Base-by-base conservation (phyloP, 2,329 filamentous ascomycete species). In the Chalaropsis thielavioides region DNA sequence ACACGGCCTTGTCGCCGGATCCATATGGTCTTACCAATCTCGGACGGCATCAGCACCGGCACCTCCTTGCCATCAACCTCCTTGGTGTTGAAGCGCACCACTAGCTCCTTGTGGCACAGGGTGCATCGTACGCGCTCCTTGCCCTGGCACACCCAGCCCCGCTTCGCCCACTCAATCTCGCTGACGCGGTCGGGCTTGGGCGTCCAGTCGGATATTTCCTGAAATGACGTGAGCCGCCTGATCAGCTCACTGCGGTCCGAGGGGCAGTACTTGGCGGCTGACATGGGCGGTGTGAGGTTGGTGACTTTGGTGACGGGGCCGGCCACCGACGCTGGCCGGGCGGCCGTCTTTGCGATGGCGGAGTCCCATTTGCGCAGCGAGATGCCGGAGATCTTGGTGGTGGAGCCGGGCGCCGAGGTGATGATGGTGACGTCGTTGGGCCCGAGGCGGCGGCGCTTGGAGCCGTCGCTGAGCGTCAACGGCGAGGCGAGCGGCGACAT, bases 101-200 rank as follows among this genome's bases (percentile, higher is more conserved):
- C 82, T 49, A 96, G 79, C 70, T 95, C 89, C 70, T 88, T 87
- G 72, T 87, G 87, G 72, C 94, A 99, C 1, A 92, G 84, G 49
- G 88, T 86, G 73, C 94, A 99, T 19, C 85, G 84, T 17, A 97
- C 90, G 3, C 88, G 88, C 74, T 95, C 91, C 69, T 85, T 85
- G 70, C 87, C 87, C 58, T 88, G 84, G 71, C 92, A 96, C 3
- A 87, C 80, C 92, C 94, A 99, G 0, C 92, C 92, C 66, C 89
- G 80, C 77, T 92, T 96, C 0, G 92, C 92, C 94, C 94, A 99
- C 73, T 91, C 88, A 7, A 96, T 85, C 75, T 97, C 94, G 72
- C 85, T 90, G 70, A 97, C 86, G 41, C 80, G 80, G 63, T 92
- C 83, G 0, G 94, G 92, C 73, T 97, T 97, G 0, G 90, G 88